Percentiles rank a stretch among this genome's conserved stretches.
Evolutionary conservation across 257 asterid species (phyloP).

Genomic region (Rhazya stricta): DNA sequence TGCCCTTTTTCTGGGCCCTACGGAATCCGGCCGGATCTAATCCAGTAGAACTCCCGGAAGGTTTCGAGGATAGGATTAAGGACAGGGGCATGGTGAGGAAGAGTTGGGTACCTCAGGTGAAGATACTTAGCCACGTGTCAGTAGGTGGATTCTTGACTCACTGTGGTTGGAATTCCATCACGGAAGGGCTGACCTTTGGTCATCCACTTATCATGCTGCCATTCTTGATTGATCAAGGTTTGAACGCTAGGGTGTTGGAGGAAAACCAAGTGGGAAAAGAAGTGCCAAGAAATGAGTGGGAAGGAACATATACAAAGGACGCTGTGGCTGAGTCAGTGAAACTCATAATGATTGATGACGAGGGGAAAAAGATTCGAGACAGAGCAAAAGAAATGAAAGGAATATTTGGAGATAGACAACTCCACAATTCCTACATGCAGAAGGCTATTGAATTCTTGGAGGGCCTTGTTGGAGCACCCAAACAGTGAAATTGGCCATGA

Average conservation of each 20-base stretch:
- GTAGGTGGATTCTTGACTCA: conserved; percentile 23
- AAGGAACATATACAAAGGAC: conserved; percentile 25
- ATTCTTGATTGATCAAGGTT: conserved; percentile 5
- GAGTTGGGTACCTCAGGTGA: conserved; percentile 21
- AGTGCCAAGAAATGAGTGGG: conserved; percentile 25
- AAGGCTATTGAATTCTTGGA: conserved; percentile 18
- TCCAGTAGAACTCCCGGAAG: background rate
- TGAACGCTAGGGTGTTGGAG: conserved; percentile 17
- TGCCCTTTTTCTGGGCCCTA: conserved; percentile 16
- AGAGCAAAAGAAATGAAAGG: conserved; percentile 20
- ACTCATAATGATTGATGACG: conserved; percentile 18
- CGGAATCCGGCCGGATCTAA: background rate
- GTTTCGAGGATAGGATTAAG: conserved; percentile 14
- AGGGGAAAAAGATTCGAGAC: conserved; percentile 17
- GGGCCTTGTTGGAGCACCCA: background rate
- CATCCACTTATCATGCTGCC: conserved; percentile 13
- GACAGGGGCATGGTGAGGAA: conserved; percentile 15
- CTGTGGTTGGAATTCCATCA: conserved; percentile 20
- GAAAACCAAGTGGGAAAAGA: conserved; percentile 13
- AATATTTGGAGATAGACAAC: conserved; percentile 21
- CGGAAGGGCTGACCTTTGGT: conserved; percentile 6
- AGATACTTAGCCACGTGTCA: conserved; percentile 13
- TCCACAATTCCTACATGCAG: conserved; percentile 24
- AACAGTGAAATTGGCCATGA: no score
- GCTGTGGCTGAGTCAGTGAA: conserved; percentile 31